Conservation (phyloP, 805 yeast genomes). For the Candida chilensis region DNA sequence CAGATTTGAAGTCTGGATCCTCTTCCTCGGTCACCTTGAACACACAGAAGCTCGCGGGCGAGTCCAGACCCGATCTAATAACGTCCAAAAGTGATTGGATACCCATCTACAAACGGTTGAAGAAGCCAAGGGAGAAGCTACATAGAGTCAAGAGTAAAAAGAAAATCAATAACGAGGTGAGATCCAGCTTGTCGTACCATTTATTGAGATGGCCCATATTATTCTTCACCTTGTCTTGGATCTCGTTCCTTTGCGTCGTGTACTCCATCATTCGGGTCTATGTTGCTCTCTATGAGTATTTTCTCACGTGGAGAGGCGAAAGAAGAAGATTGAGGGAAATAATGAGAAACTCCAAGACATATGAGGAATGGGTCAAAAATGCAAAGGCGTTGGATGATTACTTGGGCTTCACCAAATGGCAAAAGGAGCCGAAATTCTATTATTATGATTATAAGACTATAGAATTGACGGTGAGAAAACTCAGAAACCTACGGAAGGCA, state of each 20-base stretch:
- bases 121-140: slow-evolving; percentile 2
- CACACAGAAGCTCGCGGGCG: slow-evolving; percentile 3
- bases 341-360: slow-evolving; percentile 39
- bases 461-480: slow-evolving; percentile 31
- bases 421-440: slow-evolving; percentile 45
- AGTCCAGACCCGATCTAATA: slow-evolving; percentile 9
- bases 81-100: slow-evolving; percentile 17
- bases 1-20: slow-evolving; percentile 8
- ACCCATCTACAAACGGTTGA: slow-evolving; percentile 8
- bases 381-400: slow-evolving; percentile 50
- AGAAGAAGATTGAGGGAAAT: slow-evolving; percentile 37
- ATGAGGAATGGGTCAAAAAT: slow-evolving; percentile 53
- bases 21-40: neutral
- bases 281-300: slow-evolving; percentile 54
- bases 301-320: slow-evolving; percentile 53
- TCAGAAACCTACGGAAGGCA: slow-evolving; percentile 22
- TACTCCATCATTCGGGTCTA: slow-evolving; percentile 48
- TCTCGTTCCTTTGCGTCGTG: slow-evolving; percentile 32
- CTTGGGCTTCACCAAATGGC: slow-evolving; percentile 59
- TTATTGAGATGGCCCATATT: slow-evolving; percentile 62
- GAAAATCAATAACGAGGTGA: slow-evolving; percentile 22
- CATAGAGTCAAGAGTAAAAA: slow-evolving; percentile 4
- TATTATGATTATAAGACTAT: slow-evolving; percentile 64
- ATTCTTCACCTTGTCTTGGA: slow-evolving; percentile 43
- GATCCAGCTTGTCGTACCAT: slow-evolving; percentile 20